Conservation (phyloP, 495 filamentous ascomycete species). For the Talaromyces proteolyticus region DNA sequence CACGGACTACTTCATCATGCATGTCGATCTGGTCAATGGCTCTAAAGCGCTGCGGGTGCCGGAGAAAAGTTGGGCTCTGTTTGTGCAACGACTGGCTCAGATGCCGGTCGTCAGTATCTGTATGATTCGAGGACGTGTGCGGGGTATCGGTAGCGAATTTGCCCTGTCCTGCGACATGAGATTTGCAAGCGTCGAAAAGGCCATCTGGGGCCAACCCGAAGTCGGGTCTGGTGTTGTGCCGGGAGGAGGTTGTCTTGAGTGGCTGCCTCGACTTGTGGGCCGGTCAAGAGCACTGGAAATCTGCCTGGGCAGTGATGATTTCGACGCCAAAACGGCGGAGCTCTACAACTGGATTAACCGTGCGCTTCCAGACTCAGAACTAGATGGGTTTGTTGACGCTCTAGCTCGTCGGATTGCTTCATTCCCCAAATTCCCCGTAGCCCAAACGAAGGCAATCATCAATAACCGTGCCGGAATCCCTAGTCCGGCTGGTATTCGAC, state of each 20-base stretch:
- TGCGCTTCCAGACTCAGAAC: neutral
- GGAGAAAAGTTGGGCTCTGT: neutral
- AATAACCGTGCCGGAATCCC: neutral
- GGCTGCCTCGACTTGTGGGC: neutral
- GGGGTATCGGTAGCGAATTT: neutral
- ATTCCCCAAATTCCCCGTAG: neutral
- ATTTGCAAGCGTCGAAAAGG: neutral
- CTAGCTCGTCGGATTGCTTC: neutral
- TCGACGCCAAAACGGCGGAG: neutral
- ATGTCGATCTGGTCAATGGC: neutral
- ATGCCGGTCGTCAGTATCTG: neutral
- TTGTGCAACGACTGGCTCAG: neutral
- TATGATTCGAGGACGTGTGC: neutral
- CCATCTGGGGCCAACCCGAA: neutral
- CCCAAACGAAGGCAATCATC: neutral
- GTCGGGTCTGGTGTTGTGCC: neutral
- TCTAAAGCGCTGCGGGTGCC: neutral
- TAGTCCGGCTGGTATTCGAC: neutral
- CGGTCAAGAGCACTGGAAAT: neutral
- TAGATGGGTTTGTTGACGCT: neutral
- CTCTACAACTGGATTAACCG: neutral
- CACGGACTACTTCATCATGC: neutral
- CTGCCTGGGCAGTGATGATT: neutral
- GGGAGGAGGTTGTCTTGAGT: neutral
- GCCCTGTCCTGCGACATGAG: neutral